Base-by-base conservation (phyloP, 306 rosid species). In the Medicago arabica region DNA sequence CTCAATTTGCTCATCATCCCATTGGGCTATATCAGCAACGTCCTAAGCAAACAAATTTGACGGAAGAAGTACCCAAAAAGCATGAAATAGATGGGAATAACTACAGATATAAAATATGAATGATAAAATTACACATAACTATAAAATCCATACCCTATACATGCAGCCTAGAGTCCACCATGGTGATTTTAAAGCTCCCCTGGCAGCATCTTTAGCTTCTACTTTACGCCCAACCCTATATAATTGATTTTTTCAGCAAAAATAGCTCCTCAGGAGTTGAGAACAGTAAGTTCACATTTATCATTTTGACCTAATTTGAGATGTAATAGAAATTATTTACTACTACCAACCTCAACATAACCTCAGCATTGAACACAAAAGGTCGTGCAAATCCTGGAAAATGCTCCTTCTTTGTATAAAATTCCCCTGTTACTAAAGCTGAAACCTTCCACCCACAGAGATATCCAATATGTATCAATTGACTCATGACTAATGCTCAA, bases 101-200 rank as follows among this genome's bases (percentile, higher is more conserved):
- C 71, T 55, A 58, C 44, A 23, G 60, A 28, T 3, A 28, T 28
- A 28, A 1, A 28, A 28, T 28, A 28, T 28, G 31, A 28, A 28
- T 28, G 31, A 28, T 28, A 79, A 79, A 25, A 23, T 23, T 23
- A 28, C 41, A 61, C 21, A 7, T 2, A 4, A 4, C 7, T 60
- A 34, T 74, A 28, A 36, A 65, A 50, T 68, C 6, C 53, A 71
- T 80, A 88, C 98, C 84, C 83, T 72, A 73, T 94, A 92, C 70
- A 74, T 85, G 82, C 97, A 95, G 41, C 97, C 96, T n/a, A 95
- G 82, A 67, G 98, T 95, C 97, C 98, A 95, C 97, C 98, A 90
- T 28, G 96, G 96, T 68, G 97, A 90, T 72, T 89, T 92, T 82
- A 94, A 82, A 75, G 98, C 97, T 23, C 93, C 97, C 79, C 96